Conservation (phyloP, 2,329 filamentous ascomycete genomes). For the Claviceps maximensis region DNA sequence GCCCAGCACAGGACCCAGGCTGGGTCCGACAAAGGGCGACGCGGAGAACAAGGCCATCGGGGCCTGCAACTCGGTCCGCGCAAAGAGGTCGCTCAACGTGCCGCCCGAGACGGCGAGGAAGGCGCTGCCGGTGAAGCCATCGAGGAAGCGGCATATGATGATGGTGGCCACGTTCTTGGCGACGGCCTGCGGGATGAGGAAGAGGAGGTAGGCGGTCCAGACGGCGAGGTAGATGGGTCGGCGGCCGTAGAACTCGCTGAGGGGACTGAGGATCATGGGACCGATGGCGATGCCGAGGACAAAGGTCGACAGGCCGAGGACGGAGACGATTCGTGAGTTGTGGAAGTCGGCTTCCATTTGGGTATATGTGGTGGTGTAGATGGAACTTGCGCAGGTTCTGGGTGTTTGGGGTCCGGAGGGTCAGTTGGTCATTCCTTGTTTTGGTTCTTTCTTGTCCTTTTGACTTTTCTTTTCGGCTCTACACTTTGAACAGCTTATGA, state of each 20-base stretch:
- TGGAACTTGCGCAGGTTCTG: constrained; percentile 73
- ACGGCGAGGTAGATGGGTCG: constrained; percentile 67
- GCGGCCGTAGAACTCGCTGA: constrained; percentile 71
- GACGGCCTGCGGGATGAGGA: constrained; percentile 69
- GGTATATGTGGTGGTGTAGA: constrained; percentile 72
- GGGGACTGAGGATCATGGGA: constrained; percentile 47
- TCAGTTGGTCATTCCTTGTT: background rate
- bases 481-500: no score
- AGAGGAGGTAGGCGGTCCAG: constrained; percentile 63
- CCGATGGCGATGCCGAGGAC: constrained; percentile 61
- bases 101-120: constrained; percentile 68
- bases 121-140: constrained; percentile 56
- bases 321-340: constrained; percentile 57
- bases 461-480: background rate
- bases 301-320: constrained; percentile 69
- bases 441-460: no score
- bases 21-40: constrained; percentile 50
- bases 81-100: constrained; percentile 72
- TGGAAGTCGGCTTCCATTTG: constrained; percentile 67
- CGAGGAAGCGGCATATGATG: constrained; percentile 64
- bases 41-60: constrained; percentile 76
- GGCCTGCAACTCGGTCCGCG: constrained; percentile 51
- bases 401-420: background rate
- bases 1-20: constrained; percentile 48
- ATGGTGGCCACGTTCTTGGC: constrained; percentile 73